Conservation (phyloP, 2,329 filamentous ascomycete genomes). For the Boeremia exigua region DNA sequence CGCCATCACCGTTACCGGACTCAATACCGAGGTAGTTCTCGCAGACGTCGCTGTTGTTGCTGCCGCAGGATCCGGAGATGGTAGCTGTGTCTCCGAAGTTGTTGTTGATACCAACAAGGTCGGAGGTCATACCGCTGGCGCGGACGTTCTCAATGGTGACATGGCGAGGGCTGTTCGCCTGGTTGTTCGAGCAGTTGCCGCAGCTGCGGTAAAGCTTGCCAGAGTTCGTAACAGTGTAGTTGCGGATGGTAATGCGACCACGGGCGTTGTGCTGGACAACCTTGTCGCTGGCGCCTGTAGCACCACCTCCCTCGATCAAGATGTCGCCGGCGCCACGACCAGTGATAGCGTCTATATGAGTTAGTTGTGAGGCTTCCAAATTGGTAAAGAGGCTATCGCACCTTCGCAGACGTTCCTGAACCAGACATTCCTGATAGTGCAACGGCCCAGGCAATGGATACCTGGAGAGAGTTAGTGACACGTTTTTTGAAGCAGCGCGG, state of each 20-base stretch:
- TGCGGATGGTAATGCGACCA: conserved; percentile 25
- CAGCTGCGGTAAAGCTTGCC: conserved; percentile 49
- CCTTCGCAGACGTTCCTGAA: conserved; percentile 28
- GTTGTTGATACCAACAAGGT: conserved; percentile 52
- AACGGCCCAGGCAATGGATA: conserved; percentile 56
- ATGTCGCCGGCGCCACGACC: conserved; percentile 23
- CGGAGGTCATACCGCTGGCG: conserved; percentile 42
- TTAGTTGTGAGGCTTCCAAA: neutral
- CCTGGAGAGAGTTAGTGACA: neutral
- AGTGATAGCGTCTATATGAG: conserved; percentile 21
- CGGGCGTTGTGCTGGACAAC: conserved; percentile 42
- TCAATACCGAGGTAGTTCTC: neutral
- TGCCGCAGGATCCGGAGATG: conserved; percentile 47
- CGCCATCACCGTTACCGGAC: neutral
- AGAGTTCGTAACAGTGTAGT: conserved; percentile 46
- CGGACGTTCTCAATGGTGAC: conserved; percentile 48
- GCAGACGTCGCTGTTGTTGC: conserved; percentile 12
- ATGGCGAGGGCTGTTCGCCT: conserved; percentile 45
- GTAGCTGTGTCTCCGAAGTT: conserved; percentile 56
- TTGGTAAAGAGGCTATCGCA: neutral
- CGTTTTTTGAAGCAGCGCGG: neutral
- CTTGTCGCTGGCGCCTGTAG: conserved; percentile 34
- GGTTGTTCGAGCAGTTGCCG: conserved; percentile 46
- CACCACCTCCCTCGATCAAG: conserved; percentile 46
- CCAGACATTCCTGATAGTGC: conserved; percentile 44